phyloP scores from a whole-genome alignment of 208 protist species.

The Acanthamoeba healyi region DNA sequence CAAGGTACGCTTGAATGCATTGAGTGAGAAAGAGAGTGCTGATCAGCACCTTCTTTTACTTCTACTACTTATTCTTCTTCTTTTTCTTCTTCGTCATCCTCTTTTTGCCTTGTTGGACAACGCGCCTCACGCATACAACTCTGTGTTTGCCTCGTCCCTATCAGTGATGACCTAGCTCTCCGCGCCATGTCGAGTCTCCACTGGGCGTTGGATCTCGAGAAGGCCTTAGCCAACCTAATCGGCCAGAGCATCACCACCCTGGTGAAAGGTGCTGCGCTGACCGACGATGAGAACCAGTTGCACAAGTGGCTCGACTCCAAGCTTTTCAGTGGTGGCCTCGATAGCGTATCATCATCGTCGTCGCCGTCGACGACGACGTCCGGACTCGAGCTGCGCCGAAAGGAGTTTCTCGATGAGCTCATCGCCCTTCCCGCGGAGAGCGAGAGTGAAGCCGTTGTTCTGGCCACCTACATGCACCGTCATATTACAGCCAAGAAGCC shows the following conservation, averaged over 20 bases:
- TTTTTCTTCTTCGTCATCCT: not conserved
- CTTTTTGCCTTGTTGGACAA: no score
- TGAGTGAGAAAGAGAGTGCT: no score
- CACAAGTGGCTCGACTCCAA: slow-evolving; percentile 68
- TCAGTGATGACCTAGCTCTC: not conserved
- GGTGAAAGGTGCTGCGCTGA: not conserved
- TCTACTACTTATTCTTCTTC: not conserved
- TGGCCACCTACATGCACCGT: slow-evolving; percentile 67
- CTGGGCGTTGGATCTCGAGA: slow-evolving; percentile 66
- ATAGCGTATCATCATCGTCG: no score
- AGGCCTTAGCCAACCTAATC: slow-evolving; percentile 11
- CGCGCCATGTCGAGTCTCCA: slow-evolving; percentile 35
- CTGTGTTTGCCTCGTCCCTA: no score
- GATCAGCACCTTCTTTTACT: no score
- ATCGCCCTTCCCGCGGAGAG: slow-evolving; percentile 5
- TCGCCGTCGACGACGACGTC: no score
- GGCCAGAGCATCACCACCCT: slow-evolving; percentile 34
- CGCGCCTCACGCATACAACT: no score
- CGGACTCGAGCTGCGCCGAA: slow-evolving; percentile 1
- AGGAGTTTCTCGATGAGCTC: slow-evolving; percentile 56
- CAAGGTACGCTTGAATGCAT: not conserved
- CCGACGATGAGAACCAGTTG: slow-evolving; percentile 4
- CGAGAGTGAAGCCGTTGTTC: slow-evolving; percentile 23
- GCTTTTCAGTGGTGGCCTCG: slow-evolving; percentile 24
- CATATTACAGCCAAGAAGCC: slow-evolving; percentile 71